Evolutionary conservation across 371 early-diverging fungal genomes (phyloP).

Genomic region (Funneliformis caledonium): DNA sequence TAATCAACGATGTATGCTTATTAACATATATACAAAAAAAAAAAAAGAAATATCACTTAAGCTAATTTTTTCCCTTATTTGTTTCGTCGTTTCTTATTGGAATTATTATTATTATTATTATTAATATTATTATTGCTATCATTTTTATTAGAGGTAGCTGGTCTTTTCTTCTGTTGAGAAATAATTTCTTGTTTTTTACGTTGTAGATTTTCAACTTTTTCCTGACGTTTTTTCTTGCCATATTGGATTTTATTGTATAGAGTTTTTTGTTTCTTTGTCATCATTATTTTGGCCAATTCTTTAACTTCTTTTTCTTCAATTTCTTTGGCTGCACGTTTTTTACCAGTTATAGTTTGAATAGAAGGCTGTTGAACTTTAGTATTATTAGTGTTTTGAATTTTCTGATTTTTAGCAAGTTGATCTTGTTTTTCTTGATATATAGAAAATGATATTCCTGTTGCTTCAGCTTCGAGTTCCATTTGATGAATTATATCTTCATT

Average conservation of each 20-base stretch:
- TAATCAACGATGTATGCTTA: not conserved
- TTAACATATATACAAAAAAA: not conserved
- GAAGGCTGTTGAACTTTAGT: slow-evolving; percentile 39
- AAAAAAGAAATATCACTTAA: not conserved
- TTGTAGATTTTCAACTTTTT: slow-evolving; percentile 53
- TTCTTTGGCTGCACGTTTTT: slow-evolving; percentile 55
- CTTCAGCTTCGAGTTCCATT: slow-evolving; percentile 76
- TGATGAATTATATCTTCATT: slow-evolving; percentile 58
- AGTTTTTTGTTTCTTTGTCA: slow-evolving; percentile 90
- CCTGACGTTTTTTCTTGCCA: slow-evolving; percentile 66
- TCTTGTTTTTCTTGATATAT: slow-evolving; percentile 64
- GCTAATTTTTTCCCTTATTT: not conserved
- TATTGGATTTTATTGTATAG: slow-evolving; percentile 81
- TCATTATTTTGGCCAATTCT: slow-evolving; percentile 91
- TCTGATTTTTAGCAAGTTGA: slow-evolving; percentile 52
- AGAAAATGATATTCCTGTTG: slow-evolving; percentile 73
- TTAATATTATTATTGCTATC: not conserved
- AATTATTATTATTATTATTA: not conserved
- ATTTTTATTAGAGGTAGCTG: not conserved
- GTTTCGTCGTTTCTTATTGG: not conserved
- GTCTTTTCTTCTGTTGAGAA: slow-evolving; percentile 36
- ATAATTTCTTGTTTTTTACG: slow-evolving; percentile 41
- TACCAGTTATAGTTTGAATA: slow-evolving; percentile 43
- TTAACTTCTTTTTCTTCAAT: slow-evolving; percentile 82
- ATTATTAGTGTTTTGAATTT: slow-evolving; percentile 37